A percentile compares a stretch with the other conserved stretches of the same genome.
Conservation (phyloP, 169 alveolate species). For the Plasmodium chabaudi region DNA sequence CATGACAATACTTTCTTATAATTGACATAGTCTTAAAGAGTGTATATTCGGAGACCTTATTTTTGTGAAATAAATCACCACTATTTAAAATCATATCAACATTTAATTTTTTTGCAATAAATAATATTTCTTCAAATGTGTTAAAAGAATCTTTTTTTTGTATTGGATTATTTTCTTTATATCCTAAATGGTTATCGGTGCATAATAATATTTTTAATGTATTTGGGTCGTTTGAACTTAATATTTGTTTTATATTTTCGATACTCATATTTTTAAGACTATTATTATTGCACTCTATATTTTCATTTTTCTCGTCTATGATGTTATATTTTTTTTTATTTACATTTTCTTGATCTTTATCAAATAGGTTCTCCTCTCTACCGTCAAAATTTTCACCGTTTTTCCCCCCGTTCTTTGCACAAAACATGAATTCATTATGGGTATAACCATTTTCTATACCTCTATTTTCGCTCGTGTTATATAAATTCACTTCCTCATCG, state of each 20-base stretch:
- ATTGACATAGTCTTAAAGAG: slow-evolving; percentile 47
- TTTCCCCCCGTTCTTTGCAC: background rate
- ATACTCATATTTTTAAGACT: background rate
- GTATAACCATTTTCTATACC: too few relatives aligned
- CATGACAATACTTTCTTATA: slow-evolving; percentile 57
- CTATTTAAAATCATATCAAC: slow-evolving; percentile 94
- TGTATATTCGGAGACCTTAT: slow-evolving; percentile 89
- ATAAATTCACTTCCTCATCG: too few relatives aligned
- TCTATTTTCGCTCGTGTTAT: too few relatives aligned
- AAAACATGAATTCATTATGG: too few relatives aligned
- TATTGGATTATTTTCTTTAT: slow-evolving; percentile 91
- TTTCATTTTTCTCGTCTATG: slow-evolving; percentile 5
- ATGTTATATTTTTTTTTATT: background rate
- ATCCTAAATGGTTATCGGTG: slow-evolving; percentile 97
- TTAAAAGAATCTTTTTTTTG: slow-evolving; percentile 93
- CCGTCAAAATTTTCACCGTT: background rate
- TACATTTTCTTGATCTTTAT: background rate
- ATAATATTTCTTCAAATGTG: slow-evolving; percentile 95
- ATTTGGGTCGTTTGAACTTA: slow-evolving; percentile 62
- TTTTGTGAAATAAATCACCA: slow-evolving; percentile 97
- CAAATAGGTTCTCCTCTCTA: background rate
- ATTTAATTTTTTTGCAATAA: slow-evolving; percentile 88
- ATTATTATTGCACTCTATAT: too few relatives aligned
- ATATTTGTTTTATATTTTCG: background rate
- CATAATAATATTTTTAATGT: slow-evolving; percentile 92